Evolutionary conservation across 2,329 filamentous ascomycete species (phyloP).

Genomic region (Lasiodiplodia hormozganensis): DNA sequence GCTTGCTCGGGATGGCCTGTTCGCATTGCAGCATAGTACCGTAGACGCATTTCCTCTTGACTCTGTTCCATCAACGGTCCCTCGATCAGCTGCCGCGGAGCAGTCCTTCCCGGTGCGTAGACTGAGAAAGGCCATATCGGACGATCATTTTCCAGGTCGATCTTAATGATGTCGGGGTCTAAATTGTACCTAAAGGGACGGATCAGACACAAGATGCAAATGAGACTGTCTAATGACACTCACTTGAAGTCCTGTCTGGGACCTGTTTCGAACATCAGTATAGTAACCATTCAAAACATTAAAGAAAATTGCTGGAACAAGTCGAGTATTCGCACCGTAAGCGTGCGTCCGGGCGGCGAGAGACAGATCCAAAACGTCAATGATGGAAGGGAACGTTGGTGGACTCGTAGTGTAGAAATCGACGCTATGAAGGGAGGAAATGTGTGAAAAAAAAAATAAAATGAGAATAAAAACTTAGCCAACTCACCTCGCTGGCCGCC

Average conservation of each 20-base stretch:
- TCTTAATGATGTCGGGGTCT: slow-evolving; percentile 41
- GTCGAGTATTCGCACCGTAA: background rate
- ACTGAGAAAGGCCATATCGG: slow-evolving; percentile 87
- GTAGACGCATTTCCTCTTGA: slow-evolving; percentile 81
- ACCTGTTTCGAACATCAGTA: slow-evolving; percentile 8
- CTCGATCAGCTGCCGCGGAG: slow-evolving; percentile 84
- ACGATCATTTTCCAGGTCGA: slow-evolving; percentile 72
- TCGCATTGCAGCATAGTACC: slow-evolving; percentile 70
- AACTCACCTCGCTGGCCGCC: slow-evolving; percentile 50
- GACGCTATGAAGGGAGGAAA: slow-evolving; percentile 10
- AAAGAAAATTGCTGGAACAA: background rate
- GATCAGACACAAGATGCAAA: too few relatives aligned
- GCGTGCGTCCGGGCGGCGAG: background rate
- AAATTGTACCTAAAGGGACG: slow-evolving; percentile 1
- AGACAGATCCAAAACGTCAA: background rate
- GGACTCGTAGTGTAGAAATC: background rate
- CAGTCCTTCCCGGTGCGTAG: slow-evolving; percentile 79
- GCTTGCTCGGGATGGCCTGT: slow-evolving; percentile 65
- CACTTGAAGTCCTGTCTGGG: slow-evolving; percentile 27
- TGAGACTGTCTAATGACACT: background rate
- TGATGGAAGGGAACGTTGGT: background rate
- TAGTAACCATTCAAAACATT: background rate
- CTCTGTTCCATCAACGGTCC: slow-evolving; percentile 81
- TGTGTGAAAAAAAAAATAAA: slow-evolving; percentile 18
- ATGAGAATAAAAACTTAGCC: slow-evolving; percentile 29